These are phyloP conservation scores for Metarhizium robertsii DNA, from an alignment of 2,329 filamentous ascomycete genomes.

Conservation along the genomic window DNA sequence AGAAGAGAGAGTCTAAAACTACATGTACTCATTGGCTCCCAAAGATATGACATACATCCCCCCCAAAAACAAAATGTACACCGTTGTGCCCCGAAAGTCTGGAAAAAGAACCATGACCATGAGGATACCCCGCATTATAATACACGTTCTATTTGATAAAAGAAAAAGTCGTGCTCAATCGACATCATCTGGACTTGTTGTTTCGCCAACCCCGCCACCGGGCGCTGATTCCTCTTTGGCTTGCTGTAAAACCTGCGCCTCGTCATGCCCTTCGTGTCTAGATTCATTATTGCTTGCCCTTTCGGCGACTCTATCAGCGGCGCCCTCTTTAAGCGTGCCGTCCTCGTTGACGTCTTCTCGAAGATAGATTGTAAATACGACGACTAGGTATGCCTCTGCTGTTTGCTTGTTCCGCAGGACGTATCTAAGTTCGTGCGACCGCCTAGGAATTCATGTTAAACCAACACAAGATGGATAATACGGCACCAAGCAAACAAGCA, in stretches of 20 bases:
- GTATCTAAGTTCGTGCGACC: conserved; percentile 82
- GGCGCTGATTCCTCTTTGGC: conserved; percentile 27
- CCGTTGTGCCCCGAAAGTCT: not conserved
- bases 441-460: conserved; percentile 31
- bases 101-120: not conserved
- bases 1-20: too few species aligned
- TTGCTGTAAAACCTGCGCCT: conserved; percentile 27
- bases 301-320: conserved; percentile 18
- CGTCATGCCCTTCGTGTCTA: conserved; percentile 19
- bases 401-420: conserved; percentile 75
- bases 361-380: conserved; percentile 70
- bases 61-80: not conserved
- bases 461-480: not conserved
- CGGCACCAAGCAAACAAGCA: too few species aligned
- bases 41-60: not conserved
- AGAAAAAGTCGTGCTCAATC: conserved; percentile 23
- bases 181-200: conserved; percentile 29
- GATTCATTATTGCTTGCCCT: conserved; percentile 13
- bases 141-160: not conserved
- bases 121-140: not conserved
- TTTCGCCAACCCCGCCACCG: conserved; percentile 9
- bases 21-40: not conserved
- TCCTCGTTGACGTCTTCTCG: conserved; percentile 55
- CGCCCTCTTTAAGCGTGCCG: conserved; percentile 39
- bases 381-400: conserved; percentile 66